Base-by-base conservation (phyloP, 768 basidiomycete genomes). In the Clathrus columnatus region DNA sequence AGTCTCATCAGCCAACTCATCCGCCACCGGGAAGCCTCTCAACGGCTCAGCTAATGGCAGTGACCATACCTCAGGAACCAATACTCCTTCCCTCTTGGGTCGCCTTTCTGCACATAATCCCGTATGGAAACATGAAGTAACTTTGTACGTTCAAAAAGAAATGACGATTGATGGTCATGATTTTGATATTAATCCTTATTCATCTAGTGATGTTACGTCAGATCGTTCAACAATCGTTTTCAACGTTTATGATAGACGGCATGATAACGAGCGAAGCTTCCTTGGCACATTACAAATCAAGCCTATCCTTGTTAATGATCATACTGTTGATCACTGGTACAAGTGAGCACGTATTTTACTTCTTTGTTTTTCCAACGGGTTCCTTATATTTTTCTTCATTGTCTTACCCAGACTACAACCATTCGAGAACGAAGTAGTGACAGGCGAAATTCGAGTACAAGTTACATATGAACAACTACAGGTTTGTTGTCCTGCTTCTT, bases 101-200 rank as follows among this genome's bases (percentile, higher is more conserved):
- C 20, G 46, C 10, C 68, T 81, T 32, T 84, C 83, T 18, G 78
- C 89, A 55, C 79, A 90, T 65, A 97, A 92, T 73, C 95, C 96
- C 10, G 85, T 94, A 20, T 99, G 96, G 96, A 99, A 99, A 72
- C 95, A 98, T 68, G 88, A 98, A 68, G 96, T 98, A 29, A 85
- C 90, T 44, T 99, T 99, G 95, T 97, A 70, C 71, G 94, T 79
- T 7, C n/a, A 42, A 36, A 57, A 32, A 32, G 30, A 32, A 32
- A 16, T n/a, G n/a, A n/a, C n/a, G n/a, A n/a, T n/a, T n/a, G n/a
- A n/a, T n/a, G 20, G 36, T 54, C 21, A 16, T 18, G 26, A 7
- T 21, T 49, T 29, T 48, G 27, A 51, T 59, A 23, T 61, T 27
- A 20, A 24, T 48, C 23, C 48, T 50, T 64, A 51, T 61, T 58